Conservation (phyloP, 2,329 filamentous ascomycete genomes). For the Claviceps monticola region DNA sequence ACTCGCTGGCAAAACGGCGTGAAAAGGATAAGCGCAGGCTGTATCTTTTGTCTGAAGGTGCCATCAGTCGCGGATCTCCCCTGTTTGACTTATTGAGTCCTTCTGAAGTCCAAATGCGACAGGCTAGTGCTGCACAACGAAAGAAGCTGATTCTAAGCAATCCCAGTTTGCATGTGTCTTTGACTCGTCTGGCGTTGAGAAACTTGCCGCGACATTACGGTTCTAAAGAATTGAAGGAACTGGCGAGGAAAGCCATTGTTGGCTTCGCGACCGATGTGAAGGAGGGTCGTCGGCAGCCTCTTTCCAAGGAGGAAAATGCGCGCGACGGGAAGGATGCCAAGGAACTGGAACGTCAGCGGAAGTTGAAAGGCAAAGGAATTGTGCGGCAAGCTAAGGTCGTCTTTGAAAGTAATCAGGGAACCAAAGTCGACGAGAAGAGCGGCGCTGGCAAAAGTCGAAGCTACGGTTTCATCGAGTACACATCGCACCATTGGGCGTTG, state of each 20-base stretch:
- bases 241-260: constrained; percentile 85
- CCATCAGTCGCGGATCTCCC: constrained; percentile 61
- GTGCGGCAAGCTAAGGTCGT: constrained; percentile 91
- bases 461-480: constrained; percentile 96
- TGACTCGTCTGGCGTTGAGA: constrained; percentile 81
- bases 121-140: constrained; percentile 74
- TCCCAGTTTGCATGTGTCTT: constrained; percentile 72
- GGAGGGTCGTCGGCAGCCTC: constrained; percentile 54
- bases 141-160: constrained; percentile 86
- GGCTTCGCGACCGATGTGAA: constrained; percentile 89
- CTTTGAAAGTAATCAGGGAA: constrained; percentile 75
- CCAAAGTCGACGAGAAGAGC: constrained; percentile 63
- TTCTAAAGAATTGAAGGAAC: constrained; percentile 78
- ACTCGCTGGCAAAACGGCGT: constrained; percentile 44
- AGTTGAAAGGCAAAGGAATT: constrained; percentile 68
- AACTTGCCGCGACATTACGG: constrained; percentile 76
- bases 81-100: constrained; percentile 64
- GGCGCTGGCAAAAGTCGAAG: constrained; percentile 77
- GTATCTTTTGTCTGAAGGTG: constrained; percentile 78
- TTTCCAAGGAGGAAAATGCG: constrained; percentile 80
- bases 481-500: constrained; percentile 80
- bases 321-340: constrained; percentile 70
- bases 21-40: constrained; percentile 84
- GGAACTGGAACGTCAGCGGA: constrained; percentile 66
- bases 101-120: constrained; percentile 74